Evolutionary conservation across 352 stramenopile genomes (phyloP), one percentile per base, ranked within the genome.

Genomic region (Pythium dissimile): DNA sequence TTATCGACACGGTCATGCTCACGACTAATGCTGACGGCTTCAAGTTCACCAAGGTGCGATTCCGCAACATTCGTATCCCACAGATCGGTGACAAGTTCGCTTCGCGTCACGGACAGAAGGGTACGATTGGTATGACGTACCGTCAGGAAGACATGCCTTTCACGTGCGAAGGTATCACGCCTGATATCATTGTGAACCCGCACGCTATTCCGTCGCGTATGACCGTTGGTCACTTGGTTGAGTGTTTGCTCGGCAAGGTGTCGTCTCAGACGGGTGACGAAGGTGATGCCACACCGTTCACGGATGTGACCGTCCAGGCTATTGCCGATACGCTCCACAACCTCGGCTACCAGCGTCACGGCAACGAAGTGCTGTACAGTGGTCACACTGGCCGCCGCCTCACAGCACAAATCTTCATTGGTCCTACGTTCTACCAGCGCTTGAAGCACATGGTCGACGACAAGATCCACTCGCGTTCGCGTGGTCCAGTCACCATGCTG

Each of bases 381-480:
- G 98, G 98, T 16, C 96, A 99, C 82, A 99, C 97, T n/a, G 98
- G 98, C 15, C 86, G 96, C 31, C 89, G 85, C 0, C 72, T 99
- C 59, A 95, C 95, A 47, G 93, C 96, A 27, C 83, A 98, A 62
- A 98, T 99, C 54, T 99, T 99, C 80, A 97, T 99, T 55, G 97
- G 97, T 24, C 97, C 97, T 32, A 99, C 96, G 35, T 99, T 99
- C 81, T 99, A 99, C 84, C 97, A 99, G 80, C 89, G 97, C 26
- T 76, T 99, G 59, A 99, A 99, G 91, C 98, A 99, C 80, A 98
- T 99, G 81, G 97, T 98, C 47, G 96, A 99, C 71, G 97, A 99
- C 75, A 99, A 99, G 89, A 99, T 99, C 58, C 97, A 99, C 83
- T 97, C 94, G 57, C 89, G 98, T 31, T 93, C 84, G 44, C 80